Evolutionary conservation across 2,329 filamentous ascomycete genomes (phyloP), one percentile per base, ranked within the genome.

Genomic region (Trichoderma oligosporum): DNA sequence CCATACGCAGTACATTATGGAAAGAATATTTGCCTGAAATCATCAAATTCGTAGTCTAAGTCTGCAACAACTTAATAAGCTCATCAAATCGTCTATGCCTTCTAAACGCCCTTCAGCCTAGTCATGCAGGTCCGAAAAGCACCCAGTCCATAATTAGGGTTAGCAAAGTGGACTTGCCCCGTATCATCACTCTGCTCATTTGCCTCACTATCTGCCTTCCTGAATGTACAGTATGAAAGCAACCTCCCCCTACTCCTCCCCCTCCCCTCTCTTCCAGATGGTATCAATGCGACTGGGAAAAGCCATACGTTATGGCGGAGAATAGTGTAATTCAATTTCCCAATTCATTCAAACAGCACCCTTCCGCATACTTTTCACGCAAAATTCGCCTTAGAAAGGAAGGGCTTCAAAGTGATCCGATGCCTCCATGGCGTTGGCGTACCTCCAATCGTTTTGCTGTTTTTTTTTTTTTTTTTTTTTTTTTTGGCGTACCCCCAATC

Each of bases 1-100:
- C 11, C 1, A n/a, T 16, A 18, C 7, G 14, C 39, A 20, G n/a
- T 11, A 12, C n/a, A 33, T n/a, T 5, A 16, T 41, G 16, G 7
- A 25, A 31, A 36, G 11, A 24, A 7, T 35, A 29, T 35, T 18
- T 31, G 39, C 24, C 16, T 41, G 29, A 58, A 61, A 60, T 56
- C 49, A 59, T 60, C 56, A 46, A 56, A 58, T 57, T 60, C 60
- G 57, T 59, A 58, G 61, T 64, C 63, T 64, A 64, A 57, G 52
- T 57, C 57, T 61, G 61, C 60, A 62, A 59, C 58, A 56, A 63
- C 56, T 51, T 62, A 64, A 62, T 45, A 65, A 71, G 65, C 68
- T 71, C 68, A 64, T 73, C 66, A 66, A 71, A 70, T 72, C 69
- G 66, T 73, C 71, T 73, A 73, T 72, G 65, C 62, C 66, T 36